phyloP scores from a whole-genome alignment of 2,329 filamentous ascomycete genomes.

The Penicillium polonicum region DNA sequence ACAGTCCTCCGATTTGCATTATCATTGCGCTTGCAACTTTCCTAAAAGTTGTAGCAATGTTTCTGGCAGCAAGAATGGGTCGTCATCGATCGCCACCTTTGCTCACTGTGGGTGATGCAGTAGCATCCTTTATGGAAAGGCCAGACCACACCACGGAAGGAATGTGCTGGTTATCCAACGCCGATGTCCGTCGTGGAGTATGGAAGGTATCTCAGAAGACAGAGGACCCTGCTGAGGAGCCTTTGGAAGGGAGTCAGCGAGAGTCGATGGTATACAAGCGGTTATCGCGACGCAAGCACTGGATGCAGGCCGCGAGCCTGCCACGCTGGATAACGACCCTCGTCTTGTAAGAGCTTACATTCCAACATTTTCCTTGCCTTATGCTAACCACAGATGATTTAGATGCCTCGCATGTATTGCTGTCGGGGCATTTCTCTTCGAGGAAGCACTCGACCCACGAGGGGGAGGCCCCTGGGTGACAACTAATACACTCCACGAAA shows the following conservation, averaged over 20 bases:
- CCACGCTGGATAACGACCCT: not conserved
- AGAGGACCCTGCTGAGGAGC: not conserved
- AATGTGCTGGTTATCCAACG: conserved; percentile 8
- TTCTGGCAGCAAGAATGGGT: conserved; percentile 5
- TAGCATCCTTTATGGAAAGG: conserved; percentile 25
- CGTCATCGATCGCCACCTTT: conserved; percentile 1
- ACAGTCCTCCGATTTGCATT: conserved; percentile 11
- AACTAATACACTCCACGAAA: not conserved
- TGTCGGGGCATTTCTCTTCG: not conserved
- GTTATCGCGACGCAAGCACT: not conserved
- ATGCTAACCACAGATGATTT: not conserved
- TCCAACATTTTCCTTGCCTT: not conserved
- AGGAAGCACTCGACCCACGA: not conserved
- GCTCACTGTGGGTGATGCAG: conserved; percentile 30
- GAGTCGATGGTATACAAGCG: not conserved
- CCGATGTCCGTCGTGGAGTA: not conserved
- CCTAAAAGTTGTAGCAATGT: conserved; percentile 18
- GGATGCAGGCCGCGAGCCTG: not conserved
- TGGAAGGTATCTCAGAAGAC: not conserved
- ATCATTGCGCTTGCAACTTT: conserved; percentile 8
- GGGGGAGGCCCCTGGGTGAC: not conserved
- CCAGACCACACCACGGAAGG: conserved; percentile 16
- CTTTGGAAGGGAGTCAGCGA: not conserved
- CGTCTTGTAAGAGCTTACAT: not conserved
- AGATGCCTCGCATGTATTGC: not conserved